Conservation (phyloP, 2,329 filamentous ascomycete species). For the Ascochyta koolunga region DNA sequence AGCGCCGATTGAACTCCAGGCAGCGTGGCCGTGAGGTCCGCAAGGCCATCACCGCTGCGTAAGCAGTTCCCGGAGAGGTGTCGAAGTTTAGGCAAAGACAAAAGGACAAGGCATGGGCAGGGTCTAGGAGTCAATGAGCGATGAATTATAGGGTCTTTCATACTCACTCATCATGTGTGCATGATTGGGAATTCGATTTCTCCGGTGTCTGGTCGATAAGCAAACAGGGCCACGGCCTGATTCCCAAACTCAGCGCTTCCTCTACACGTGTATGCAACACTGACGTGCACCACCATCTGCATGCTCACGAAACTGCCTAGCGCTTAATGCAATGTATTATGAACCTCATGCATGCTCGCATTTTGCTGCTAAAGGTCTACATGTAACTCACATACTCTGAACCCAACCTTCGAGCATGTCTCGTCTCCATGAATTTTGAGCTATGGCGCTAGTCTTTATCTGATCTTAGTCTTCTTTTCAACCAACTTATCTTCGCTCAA, state of each 20-base stretch:
- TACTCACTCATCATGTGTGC: slow-evolving; percentile 43
- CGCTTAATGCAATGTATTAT: slow-evolving; percentile 21
- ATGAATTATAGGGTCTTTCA: slow-evolving; percentile 49
- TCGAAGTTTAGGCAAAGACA: slow-evolving; percentile 29
- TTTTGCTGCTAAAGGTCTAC: background rate
- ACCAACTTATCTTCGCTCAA: background rate
- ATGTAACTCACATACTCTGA: background rate
- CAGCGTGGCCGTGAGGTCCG: slow-evolving; percentile 78
- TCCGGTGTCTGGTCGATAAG: slow-evolving; percentile 48
- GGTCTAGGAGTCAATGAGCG: slow-evolving; percentile 49
- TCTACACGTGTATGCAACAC: slow-evolving; percentile 15
- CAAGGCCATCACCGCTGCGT: slow-evolving; percentile 66
- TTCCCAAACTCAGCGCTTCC: slow-evolving; percentile 30
- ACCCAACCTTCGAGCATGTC: background rate
- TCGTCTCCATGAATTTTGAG: background rate
- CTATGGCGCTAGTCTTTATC: slow-evolving; percentile 1
- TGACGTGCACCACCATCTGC: slow-evolving; percentile 13
- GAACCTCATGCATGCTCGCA: background rate
- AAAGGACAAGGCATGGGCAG: slow-evolving; percentile 43
- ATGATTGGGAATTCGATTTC: slow-evolving; percentile 48
- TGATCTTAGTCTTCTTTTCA: background rate
- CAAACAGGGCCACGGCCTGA: slow-evolving; percentile 43
- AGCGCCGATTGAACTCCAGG: slow-evolving; percentile 82
- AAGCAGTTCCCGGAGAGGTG: slow-evolving; percentile 32
- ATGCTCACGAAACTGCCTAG: slow-evolving; percentile 16